Evolutionary conservation across 306 rosid species (phyloP).

Genomic region (Medicago ruthenica): DNA sequence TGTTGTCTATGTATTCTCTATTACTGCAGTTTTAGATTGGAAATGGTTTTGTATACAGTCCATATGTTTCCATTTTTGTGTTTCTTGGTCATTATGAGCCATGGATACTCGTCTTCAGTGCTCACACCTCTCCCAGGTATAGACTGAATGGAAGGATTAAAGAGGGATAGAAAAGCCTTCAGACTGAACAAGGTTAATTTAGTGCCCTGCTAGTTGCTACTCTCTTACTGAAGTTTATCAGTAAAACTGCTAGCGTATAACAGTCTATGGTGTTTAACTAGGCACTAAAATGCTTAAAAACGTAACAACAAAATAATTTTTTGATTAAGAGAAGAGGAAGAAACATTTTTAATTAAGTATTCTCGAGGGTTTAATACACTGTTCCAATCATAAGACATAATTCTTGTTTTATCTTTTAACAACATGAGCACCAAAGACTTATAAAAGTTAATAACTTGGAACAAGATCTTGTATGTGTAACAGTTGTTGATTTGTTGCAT

Average conservation of each 20-base stretch:
- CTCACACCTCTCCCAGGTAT: slow-evolving; percentile 46
- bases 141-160: slow-evolving; percentile 52
- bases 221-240: slow-evolving; percentile 35
- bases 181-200: slow-evolving; percentile 52
- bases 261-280: slow-evolving; percentile 35
- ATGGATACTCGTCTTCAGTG: slow-evolving; percentile 35
- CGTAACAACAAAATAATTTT: not conserved
- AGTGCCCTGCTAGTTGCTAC: slow-evolving; percentile 40
- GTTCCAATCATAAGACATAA: not conserved
- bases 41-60: slow-evolving; percentile 37
- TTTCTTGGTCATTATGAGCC: slow-evolving; percentile 40
- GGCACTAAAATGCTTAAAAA: slow-evolving; percentile 37
- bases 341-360: slow-evolving; percentile 13
- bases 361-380: slow-evolving; percentile 8
- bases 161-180: slow-evolving; percentile 51
- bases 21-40: slow-evolving; percentile 41
- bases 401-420: slow-evolving; percentile 16
- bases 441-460: slow-evolving; percentile 21
- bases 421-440: slow-evolving; percentile 26
- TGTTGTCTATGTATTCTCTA: slow-evolving; percentile 26
- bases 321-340: not conserved
- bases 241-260: slow-evolving; percentile 42
- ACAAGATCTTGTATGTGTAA: slow-evolving; percentile 29
- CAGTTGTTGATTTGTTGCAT: slow-evolving; percentile 20
- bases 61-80: slow-evolving; percentile 34